Evolutionary conservation across 257 asterid species (phyloP).

Genomic region (Nicotiana otophora): DNA sequence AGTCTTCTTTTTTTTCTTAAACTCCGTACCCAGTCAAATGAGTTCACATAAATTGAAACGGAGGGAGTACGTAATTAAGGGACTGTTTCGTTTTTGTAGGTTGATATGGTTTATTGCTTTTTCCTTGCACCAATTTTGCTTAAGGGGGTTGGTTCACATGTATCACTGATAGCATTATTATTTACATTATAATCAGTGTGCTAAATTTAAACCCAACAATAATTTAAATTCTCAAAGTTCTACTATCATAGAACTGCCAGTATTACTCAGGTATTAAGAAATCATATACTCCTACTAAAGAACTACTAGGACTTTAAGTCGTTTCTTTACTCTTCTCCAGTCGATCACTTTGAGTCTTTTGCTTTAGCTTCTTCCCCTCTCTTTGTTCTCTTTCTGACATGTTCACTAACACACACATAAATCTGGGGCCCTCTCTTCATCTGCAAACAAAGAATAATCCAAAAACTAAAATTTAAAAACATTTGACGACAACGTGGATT

Average conservation of each 20-base stretch:
- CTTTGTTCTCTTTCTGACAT: constrained; percentile 1
- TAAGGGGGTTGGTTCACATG: no score
- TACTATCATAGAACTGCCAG: neutral
- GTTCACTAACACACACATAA: neutral
- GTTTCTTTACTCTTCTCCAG: constrained; percentile 3
- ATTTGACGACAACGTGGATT: constrained; percentile 46
- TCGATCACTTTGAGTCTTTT: neutral
- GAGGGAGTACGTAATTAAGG: no score
- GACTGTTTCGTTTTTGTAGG: no score
- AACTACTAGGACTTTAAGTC: neutral
- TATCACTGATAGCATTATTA: no score
- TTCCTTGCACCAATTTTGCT: no score
- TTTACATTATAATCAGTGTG: no score
- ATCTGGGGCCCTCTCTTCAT: constrained; percentile 3
- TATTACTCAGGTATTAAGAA: neutral
- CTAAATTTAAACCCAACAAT: neutral
- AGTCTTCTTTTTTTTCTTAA: no score
- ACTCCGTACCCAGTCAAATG: no score
- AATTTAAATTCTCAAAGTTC: neutral
- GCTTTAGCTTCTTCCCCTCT: neutral
- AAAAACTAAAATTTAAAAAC: neutral
- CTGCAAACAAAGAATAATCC: constrained; percentile 18
- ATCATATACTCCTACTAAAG: neutral
- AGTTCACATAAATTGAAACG: no score
- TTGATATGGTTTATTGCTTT: no score